phyloP scores from a whole-genome alignment of 169 alveolate species.

The Theileria parva region DNA sequence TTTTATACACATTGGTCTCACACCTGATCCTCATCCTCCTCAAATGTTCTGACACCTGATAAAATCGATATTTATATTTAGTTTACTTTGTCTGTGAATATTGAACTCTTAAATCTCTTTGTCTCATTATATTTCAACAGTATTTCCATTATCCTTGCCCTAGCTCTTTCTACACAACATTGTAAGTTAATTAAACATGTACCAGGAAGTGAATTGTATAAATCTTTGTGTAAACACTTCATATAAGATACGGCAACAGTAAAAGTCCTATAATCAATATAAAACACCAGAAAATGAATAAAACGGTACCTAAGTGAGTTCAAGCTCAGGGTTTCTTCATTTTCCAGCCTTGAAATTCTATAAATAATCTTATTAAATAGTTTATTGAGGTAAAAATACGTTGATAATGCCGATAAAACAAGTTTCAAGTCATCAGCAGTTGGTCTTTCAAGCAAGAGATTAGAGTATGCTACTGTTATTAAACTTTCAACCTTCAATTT shows the following conservation, averaged over 20 bases:
- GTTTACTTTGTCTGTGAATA: conserved; percentile 42
- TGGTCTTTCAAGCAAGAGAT: conserved; percentile 18
- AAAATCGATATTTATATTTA: background rate
- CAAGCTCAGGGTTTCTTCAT: background rate
- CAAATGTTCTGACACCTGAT: conserved; percentile 69
- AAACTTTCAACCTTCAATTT: background rate
- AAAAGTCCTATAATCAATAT: background rate
- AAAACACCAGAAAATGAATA: background rate
- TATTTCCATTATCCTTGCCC: background rate
- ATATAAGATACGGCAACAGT: conserved; percentile 16
- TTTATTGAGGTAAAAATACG: background rate
- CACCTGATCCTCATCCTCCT: conserved; percentile 68
- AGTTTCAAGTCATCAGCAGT: conserved; percentile 15
- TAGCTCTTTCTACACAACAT: background rate
- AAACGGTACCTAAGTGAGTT: background rate
- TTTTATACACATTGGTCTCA: conserved; percentile 50
- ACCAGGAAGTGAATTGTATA: conserved; percentile 13
- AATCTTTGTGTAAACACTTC: conserved; percentile 12
- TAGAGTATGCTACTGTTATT: conserved; percentile 44
- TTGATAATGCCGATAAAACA: background rate
- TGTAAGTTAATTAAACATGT: background rate
- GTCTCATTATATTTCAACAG: conserved; percentile 9
- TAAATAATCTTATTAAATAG: background rate
- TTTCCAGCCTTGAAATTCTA: background rate
- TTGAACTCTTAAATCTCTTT: conserved; percentile 47